phyloP scores from a whole-genome alignment of 208 protist species.

The Trichomonas gallinae region DNA sequence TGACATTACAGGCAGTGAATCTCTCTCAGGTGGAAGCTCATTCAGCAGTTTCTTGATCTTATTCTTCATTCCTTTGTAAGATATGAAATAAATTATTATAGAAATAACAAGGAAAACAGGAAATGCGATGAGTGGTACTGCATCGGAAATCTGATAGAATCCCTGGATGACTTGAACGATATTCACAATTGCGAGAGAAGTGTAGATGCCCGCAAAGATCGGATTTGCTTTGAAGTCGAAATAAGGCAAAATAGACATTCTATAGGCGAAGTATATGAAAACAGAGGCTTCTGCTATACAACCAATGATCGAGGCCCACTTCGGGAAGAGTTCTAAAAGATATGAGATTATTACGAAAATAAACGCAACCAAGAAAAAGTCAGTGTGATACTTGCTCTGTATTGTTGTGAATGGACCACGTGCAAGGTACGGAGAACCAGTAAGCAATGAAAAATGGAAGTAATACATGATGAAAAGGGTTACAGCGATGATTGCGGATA shows the following conservation, averaged over 20 bases:
- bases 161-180: no score
- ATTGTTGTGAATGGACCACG: background rate
- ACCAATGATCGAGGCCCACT: background rate
- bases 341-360: background rate
- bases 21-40: background rate
- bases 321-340: background rate
- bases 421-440: background rate
- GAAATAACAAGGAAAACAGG: background rate
- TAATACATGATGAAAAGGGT: no score
- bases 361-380: background rate
- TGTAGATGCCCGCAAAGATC: background rate
- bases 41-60: background rate
- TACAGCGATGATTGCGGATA: no score
- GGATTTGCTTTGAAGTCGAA: background rate
- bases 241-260: background rate
- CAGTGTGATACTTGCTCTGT: background rate
- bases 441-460: background rate
- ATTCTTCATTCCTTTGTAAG: background rate
- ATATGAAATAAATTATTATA: background rate
- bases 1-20: background rate
- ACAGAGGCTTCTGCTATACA: background rate
- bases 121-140: background rate
- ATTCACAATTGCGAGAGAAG: no score
- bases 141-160: background rate
- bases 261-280: background rate